Base-by-base conservation (phyloP, 1,284 basidiomycete species). In the Cutaneotrichosporon dermatis region DNA sequence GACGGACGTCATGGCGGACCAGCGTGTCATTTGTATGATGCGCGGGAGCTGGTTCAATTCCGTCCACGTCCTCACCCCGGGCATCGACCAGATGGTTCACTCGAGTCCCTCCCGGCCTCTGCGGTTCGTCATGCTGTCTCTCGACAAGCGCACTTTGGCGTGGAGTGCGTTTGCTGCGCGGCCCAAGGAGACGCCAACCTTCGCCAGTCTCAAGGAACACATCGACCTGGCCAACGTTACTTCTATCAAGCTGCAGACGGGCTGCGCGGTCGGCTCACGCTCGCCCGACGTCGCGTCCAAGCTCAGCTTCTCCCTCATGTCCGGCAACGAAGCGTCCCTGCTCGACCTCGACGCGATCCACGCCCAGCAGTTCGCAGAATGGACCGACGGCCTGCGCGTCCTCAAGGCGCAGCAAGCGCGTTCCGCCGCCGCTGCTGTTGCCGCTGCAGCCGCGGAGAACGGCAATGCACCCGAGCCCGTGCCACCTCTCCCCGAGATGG, bases 331-430 rank as follows among this genome's bases (percentile, higher is more conserved):
- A 68, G 83, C 85, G 12, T 88, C 88, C 15, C 76, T 95, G 57
- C 88, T 91, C 5, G 91, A 96, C 74, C 84, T 90, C 64, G 88
- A 93, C 68, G 91, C 92, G 1, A 85, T 89, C 8, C 90, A 94
- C 74, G 83, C 85, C 55, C 86, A 88, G 15, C 83, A 90, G 49
- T 92, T 90, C 84, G 89, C 91, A 25, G 94, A 98, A 78, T 98
- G 94, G 94, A 90, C 90, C 1, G 94, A 98, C 74, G 94, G 93
- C 2, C 78, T 98, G 73, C 90, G 92, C 69, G 90, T 95, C 84
- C 80, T 95, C 50, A 81, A 88, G 49, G 81, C 86, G 11, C 25
- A 34, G 12, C 43, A 55, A 0, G 50, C 50, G 37, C n/a, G 13
- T 8, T 3, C 16, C 4, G 50, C 50, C 6, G 50, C 37, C 6